phyloP scores from a whole-genome alignment of 2,329 filamentous ascomycete species.

The Penicillium sp. region DNA sequence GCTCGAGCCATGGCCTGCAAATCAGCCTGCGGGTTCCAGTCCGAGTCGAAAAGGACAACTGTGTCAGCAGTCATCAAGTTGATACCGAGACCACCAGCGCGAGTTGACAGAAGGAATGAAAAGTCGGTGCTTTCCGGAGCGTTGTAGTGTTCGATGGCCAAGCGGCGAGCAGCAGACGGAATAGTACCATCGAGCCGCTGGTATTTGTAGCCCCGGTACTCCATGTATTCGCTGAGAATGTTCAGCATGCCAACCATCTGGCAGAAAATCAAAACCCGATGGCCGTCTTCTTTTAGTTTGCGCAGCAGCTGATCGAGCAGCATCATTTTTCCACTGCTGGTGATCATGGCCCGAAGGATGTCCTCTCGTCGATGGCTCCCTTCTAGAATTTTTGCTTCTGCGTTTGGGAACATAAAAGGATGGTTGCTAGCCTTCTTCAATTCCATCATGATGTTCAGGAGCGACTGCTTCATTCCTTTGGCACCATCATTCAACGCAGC shows the following conservation, averaged over 20 bases:
- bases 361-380: constrained; percentile 83
- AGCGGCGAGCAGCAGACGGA: constrained; percentile 77
- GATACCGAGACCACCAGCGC: constrained; percentile 96
- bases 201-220: constrained; percentile 88
- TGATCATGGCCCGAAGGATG: constrained; percentile 86
- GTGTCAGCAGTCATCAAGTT: constrained; percentile 99
- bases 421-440: constrained; percentile 99
- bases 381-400: constrained; percentile 82
- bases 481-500: constrained; percentile 87
- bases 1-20: constrained; percentile 97
- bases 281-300: constrained; percentile 88
- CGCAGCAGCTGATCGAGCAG: constrained; percentile 90
- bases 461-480: constrained; percentile 86
- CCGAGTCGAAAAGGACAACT: constrained; percentile 92
- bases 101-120: constrained; percentile 90
- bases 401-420: constrained; percentile 94
- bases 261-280: constrained; percentile 96
- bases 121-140: constrained; percentile 95
- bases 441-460: constrained; percentile 99
- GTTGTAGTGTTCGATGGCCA: constrained; percentile 98
- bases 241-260: constrained; percentile 99
- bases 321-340: constrained; percentile 99
- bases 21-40: constrained; percentile 97
- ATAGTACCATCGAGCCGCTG: constrained; percentile 96
- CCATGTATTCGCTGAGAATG: constrained; percentile 90